Percentiles rank a stretch among this genome's conserved stretches.
These are phyloP conservation scores for Aspergillus cejpii DNA, from an alignment of 2,329 filamentous ascomycete species.

Conservation along the genomic window DNA sequence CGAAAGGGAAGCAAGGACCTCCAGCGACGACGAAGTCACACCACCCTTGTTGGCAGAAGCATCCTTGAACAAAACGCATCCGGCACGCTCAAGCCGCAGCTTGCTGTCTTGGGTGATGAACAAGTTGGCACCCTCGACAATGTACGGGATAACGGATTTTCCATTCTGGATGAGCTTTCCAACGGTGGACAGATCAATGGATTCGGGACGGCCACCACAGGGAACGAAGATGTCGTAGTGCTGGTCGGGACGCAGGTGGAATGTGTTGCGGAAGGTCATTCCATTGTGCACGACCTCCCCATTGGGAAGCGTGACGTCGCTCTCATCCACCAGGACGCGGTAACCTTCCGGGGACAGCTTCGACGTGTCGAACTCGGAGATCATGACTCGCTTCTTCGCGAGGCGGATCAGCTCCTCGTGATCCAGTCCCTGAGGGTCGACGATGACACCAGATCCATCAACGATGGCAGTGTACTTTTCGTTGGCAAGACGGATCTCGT, in stretches of 20 bases:
- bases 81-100: slow-evolving; percentile 87
- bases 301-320: slow-evolving; percentile 74
- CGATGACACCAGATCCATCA: slow-evolving; percentile 91
- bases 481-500: slow-evolving; percentile 92
- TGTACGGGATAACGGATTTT: slow-evolving; percentile 82
- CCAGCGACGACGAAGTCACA: slow-evolving; percentile 92
- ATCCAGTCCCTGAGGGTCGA: slow-evolving; percentile 85
- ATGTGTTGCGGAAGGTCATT: slow-evolving; percentile 94
- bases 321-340: slow-evolving; percentile 85
- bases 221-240: slow-evolving; percentile 87
- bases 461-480: slow-evolving; percentile 94
- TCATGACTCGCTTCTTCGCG: slow-evolving; percentile 82
- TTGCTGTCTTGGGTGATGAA: slow-evolving; percentile 99
- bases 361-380: slow-evolving; percentile 72
- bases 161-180: slow-evolving; percentile 83
- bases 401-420: slow-evolving; percentile 74
- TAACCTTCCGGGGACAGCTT: slow-evolving; percentile 87
- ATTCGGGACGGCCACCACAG: slow-evolving; percentile 92
- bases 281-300: slow-evolving; percentile 87
- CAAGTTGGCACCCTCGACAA: slow-evolving; percentile 94
- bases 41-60: slow-evolving; percentile 98
- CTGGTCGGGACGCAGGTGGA: slow-evolving; percentile 74
- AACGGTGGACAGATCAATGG: slow-evolving; percentile 84
- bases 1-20: slow-evolving; percentile 87
- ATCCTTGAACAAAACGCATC: slow-evolving; percentile 93